phyloP scores from a whole-genome alignment of 192 early-diverging fungal genomes.

The Radiomyces spectabilis region DNA sequence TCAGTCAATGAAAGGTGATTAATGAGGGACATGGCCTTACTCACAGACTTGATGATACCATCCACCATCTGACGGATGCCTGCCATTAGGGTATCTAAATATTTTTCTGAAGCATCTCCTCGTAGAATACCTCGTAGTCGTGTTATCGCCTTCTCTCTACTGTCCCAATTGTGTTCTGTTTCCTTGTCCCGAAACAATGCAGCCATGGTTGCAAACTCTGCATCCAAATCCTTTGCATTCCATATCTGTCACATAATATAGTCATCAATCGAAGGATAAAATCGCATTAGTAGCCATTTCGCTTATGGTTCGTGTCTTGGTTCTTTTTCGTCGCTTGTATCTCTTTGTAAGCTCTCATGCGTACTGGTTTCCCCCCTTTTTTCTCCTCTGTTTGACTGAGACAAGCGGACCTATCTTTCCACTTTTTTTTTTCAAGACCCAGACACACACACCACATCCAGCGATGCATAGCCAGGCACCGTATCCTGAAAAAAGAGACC shows the following conservation, averaged over 20 bases:
- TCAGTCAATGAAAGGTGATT: background rate
- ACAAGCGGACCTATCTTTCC: no score
- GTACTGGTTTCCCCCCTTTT: no score
- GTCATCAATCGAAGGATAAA: background rate
- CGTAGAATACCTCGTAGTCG: slow-evolving; percentile 20
- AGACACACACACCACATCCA: no score
- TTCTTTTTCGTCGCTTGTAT: no score
- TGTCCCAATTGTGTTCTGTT: slow-evolving; percentile 30
- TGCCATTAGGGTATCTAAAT: slow-evolving; percentile 6
- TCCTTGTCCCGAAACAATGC: slow-evolving; percentile 22
- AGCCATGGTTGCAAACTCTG: slow-evolving; percentile 7
- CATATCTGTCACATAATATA: slow-evolving; percentile 6
- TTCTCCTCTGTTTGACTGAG: no score
- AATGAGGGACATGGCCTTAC: background rate
- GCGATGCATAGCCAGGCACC: no score
- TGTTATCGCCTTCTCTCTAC: slow-evolving; percentile 17
- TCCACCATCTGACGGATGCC: slow-evolving; percentile 15
- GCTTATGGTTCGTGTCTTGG: no score
- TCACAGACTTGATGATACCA: slow-evolving; percentile 17
- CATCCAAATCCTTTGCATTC: slow-evolving; percentile 19
- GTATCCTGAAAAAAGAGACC: background rate
- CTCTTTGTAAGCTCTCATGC: no score
- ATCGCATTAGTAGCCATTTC: no score
- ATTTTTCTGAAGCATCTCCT: slow-evolving; percentile 20
- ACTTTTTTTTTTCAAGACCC: no score